phyloP scores from a whole-genome alignment of 2,329 filamentous ascomycete genomes.

The Sporothrix inflata region DNA sequence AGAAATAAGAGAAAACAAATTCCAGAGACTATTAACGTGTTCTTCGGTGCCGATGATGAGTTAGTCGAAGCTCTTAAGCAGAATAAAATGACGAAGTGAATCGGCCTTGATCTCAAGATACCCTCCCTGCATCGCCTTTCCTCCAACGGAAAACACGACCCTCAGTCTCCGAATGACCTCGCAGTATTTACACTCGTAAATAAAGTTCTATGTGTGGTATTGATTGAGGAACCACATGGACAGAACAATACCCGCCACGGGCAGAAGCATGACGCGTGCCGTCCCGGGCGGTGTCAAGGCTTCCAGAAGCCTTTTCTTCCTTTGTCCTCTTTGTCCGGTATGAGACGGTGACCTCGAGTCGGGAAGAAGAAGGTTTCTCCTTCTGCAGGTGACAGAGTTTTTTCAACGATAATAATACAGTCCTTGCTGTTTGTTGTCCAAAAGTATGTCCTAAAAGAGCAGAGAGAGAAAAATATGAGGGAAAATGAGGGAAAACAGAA shows the following conservation, averaged over 20 bases:
- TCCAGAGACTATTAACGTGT: no score
- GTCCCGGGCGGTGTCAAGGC: conserved; percentile 2
- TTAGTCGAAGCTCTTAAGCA: no score
- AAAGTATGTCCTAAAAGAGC: no score
- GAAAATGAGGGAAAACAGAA: no score
- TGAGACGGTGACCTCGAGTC: conserved; percentile 2
- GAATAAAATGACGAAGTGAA: no score
- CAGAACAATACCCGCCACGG: neutral
- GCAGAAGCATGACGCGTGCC: neutral
- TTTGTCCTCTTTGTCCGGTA: neutral
- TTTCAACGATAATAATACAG: neutral
- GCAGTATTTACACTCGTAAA: neutral
- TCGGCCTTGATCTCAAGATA: no score
- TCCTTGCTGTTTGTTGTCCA: no score
- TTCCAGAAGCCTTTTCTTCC: neutral
- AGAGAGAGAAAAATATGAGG: no score
- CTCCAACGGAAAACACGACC: no score
- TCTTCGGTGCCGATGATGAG: neutral
- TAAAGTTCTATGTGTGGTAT: neutral
- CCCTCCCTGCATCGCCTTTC: no score
- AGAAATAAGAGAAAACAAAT: neutral
- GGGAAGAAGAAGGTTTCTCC: neutral
- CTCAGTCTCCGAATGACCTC: neutral
- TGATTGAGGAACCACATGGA: neutral
- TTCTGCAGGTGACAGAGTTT: neutral